These are phyloP conservation scores for Aspergillus diversus DNA, from an alignment of 495 filamentous ascomycete species.

Conservation along the genomic window DNA sequence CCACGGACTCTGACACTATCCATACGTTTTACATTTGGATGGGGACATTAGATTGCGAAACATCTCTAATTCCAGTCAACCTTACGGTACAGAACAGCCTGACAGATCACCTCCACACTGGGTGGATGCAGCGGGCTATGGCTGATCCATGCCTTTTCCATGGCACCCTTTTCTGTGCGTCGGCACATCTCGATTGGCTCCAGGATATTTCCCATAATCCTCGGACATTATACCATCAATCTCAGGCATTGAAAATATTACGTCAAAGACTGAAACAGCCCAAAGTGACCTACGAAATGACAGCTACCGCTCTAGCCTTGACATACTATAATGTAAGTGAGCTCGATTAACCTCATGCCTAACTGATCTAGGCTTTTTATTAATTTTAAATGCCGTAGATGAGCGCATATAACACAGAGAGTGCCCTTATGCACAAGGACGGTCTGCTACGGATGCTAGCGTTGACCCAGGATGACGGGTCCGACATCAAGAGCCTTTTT, in stretches of 20 bases:
- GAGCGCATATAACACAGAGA: background rate
- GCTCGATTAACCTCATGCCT: no score
- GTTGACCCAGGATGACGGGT: background rate
- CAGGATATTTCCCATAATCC: background rate
- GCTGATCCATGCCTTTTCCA: conserved; percentile 13
- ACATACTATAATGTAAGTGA: conserved; percentile 5
- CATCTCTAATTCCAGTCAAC: background rate
- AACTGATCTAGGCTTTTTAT: background rate
- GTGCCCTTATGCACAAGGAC: background rate
- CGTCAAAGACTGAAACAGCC: background rate
- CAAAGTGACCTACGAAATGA: background rate
- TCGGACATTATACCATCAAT: conserved; percentile 8
- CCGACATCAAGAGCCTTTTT: background rate
- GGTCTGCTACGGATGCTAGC: background rate
- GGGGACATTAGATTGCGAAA: background rate
- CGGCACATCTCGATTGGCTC: conserved; percentile 2
- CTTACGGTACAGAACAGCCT: background rate
- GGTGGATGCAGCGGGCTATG: conserved; percentile 7
- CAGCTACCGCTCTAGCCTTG: background rate
- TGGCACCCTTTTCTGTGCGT: conserved; percentile 5
- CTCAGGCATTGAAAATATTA: background rate
- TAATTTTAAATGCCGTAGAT: background rate
- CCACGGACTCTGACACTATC: background rate
- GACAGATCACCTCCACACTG: background rate
- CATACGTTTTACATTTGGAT: background rate